phyloP scores from a whole-genome alignment of 2,329 filamentous ascomycete species.

The Cryoendolithus antarcticus region DNA sequence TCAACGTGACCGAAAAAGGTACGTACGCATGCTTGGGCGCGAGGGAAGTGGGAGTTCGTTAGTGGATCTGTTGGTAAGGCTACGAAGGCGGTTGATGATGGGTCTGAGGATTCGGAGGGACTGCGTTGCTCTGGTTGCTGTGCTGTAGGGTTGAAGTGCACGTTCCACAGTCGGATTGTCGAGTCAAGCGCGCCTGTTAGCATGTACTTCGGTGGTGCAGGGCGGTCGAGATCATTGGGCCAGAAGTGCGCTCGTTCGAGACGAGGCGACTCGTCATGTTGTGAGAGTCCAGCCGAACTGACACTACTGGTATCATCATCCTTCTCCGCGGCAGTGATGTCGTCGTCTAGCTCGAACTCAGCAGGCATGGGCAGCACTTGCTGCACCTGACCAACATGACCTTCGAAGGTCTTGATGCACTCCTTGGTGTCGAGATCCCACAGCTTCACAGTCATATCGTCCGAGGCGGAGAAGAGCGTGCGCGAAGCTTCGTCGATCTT shows the following conservation, averaged over 20 bases:
- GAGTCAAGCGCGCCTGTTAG: slow-evolving; percentile 87
- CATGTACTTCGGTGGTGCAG: slow-evolving; percentile 77
- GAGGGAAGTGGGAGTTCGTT: slow-evolving; percentile 23
- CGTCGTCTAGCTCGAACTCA: slow-evolving; percentile 81
- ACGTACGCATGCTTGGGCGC: slow-evolving; percentile 53
- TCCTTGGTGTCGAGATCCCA: slow-evolving; percentile 83
- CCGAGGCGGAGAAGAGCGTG: slow-evolving; percentile 83
- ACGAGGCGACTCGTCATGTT: slow-evolving; percentile 6
- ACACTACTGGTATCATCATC: slow-evolving; percentile 26
- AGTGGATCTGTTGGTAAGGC: slow-evolving; percentile 22
- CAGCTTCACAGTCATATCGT: slow-evolving; percentile 80
- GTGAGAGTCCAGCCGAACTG: slow-evolving; percentile 13
- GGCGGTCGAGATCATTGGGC: slow-evolving; percentile 47
- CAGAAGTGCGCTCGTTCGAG: slow-evolving; percentile 37
- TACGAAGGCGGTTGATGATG: slow-evolving; percentile 6
- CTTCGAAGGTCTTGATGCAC: slow-evolving; percentile 67
- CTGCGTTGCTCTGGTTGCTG: slow-evolving; percentile 3
- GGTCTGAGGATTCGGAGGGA: slow-evolving; percentile 1
- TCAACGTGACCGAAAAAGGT: slow-evolving; percentile 96
- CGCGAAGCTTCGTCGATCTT: slow-evolving; percentile 60
- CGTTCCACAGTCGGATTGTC: slow-evolving; percentile 88
- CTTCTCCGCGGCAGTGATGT: slow-evolving; percentile 45
- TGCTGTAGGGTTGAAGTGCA: slow-evolving; percentile 25
- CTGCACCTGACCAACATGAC: slow-evolving; percentile 91
- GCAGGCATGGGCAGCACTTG: slow-evolving; percentile 73